Base-by-base conservation (phyloP, 257 asterid species). In the Solanum ahanhuiri region DNA sequence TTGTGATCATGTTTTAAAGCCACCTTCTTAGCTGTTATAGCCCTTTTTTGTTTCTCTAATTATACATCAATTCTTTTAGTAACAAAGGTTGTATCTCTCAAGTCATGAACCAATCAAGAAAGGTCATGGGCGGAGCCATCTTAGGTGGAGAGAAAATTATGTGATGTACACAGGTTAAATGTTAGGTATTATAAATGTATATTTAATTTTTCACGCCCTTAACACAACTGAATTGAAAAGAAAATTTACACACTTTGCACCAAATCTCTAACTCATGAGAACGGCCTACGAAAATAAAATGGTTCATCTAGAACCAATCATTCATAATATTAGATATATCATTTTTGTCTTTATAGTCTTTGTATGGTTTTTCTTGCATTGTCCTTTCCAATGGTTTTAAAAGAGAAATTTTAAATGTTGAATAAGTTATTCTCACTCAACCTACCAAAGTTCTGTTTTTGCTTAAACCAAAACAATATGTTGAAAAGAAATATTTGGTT, bases 401-500 rank as follows among this genome's bases (percentile, higher is more conserved):
- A 70, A 31, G 23, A 70, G 43, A 70, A 31, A 7, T 70, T 15
- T 31, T 7, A 69, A 30, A 30, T 58, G 34, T 4, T 70, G 77
- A 70, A 31, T 6, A 69, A 69, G 76, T 33, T 34, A 33, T 33
- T 88, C 86, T 87, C 31, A 79, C 34, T 30, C 57, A 33, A 34
- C 86, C 72, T 81, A 86, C 92, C 93, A 33, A 33, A 71, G 17
- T 89, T 92, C 86, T 87, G 89, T 87, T 88, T 77, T 87, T 87
- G 93, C 97, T 93, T 95, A 88, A 93, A 93, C 95, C 93, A 92
- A 82, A 92, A 91, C 89, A 90, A 85, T 84, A 43, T 51, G 28
- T 72, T 35, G 86, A 91, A 45, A 88, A 90, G 88, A 91, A 92
- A 85, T 75, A 63, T 57, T 20, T 87, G 54, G 81, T 89, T 76